Evolutionary conservation across 2,329 filamentous ascomycete genomes (phyloP).

Genomic region (Colletotrichum gloeosporioides): DNA sequence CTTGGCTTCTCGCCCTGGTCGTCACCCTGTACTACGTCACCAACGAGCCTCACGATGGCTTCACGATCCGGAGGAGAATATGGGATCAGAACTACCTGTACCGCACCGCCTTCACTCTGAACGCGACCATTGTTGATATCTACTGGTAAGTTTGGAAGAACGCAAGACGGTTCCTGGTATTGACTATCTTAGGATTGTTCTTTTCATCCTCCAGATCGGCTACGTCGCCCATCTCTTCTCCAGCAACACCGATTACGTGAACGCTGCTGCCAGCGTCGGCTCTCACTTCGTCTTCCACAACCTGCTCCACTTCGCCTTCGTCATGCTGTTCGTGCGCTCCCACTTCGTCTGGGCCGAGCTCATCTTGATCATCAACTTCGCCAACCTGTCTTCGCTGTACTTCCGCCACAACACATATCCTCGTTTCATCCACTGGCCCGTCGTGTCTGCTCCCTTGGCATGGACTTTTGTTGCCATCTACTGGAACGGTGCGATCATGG

Average conservation of each 20-base stretch:
- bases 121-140: constrained; percentile 66
- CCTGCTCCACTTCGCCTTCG: constrained; percentile 79
- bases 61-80: constrained; percentile 66
- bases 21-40: constrained; percentile 78
- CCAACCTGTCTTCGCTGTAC: constrained; percentile 81
- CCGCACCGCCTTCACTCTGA: constrained; percentile 78
- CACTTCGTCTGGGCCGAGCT: constrained; percentile 80
- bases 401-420: constrained; percentile 78
- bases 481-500: constrained; percentile 86
- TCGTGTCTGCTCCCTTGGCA: constrained; percentile 78
- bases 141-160: constrained; percentile 68
- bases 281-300: constrained; percentile 88
- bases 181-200: constrained; percentile 60
- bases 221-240: constrained; percentile 82
- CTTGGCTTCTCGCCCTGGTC: constrained; percentile 77
- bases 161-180: neutral
- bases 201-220: constrained; percentile 77
- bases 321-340: constrained; percentile 81
- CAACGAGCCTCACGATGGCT: constrained; percentile 67
- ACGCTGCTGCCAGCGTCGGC: constrained; percentile 77
- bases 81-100: constrained; percentile 75
- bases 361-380: constrained; percentile 79
- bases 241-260: constrained; percentile 64
- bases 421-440: constrained; percentile 77
- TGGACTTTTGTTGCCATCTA: constrained; percentile 89